These are phyloP conservation scores for Geotrichum siamense DNA, from an alignment of 1,139 yeast species.

Conservation along the genomic window DNA sequence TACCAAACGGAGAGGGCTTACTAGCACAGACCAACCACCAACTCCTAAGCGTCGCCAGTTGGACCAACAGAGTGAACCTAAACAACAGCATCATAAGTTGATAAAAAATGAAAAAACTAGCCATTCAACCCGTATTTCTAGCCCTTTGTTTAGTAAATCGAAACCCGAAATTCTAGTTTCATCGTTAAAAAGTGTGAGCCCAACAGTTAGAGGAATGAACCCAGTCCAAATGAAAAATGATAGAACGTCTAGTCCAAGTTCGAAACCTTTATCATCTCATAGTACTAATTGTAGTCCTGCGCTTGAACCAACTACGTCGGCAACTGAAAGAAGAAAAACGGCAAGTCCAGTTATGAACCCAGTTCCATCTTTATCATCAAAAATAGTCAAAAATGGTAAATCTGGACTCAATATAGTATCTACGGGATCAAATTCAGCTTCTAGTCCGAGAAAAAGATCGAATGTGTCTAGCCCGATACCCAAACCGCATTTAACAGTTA, in stretches of 20 bases:
- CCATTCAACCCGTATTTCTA: background rate
- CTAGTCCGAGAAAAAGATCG: too few species aligned
- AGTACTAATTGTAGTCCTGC: constrained; percentile 3
- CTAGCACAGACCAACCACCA: background rate
- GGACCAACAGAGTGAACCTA: background rate
- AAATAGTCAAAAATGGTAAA: background rate
- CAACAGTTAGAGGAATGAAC: too few species aligned
- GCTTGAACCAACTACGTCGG: background rate
- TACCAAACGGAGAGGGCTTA: background rate
- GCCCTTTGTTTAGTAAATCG: background rate
- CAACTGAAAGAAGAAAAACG: background rate
- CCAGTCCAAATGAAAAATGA: too few species aligned
- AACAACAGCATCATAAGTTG: too few species aligned
- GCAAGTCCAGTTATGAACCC: constrained; percentile 1
- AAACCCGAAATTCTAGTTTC: too few species aligned
- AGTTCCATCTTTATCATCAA: background rate
- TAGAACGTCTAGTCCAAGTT: constrained; percentile 1
- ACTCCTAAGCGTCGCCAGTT: background rate
- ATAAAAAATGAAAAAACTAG: background rate
- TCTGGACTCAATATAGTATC: background rate
- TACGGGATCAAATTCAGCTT: background rate
- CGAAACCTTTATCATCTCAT: background rate
- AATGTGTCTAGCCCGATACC: too few species aligned
- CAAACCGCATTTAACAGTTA: too few species aligned
- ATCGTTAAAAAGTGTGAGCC: too few species aligned